Base-by-base conservation (phyloP, 2,329 filamentous ascomycete species). In the Sarocladium kiliense region DNA sequence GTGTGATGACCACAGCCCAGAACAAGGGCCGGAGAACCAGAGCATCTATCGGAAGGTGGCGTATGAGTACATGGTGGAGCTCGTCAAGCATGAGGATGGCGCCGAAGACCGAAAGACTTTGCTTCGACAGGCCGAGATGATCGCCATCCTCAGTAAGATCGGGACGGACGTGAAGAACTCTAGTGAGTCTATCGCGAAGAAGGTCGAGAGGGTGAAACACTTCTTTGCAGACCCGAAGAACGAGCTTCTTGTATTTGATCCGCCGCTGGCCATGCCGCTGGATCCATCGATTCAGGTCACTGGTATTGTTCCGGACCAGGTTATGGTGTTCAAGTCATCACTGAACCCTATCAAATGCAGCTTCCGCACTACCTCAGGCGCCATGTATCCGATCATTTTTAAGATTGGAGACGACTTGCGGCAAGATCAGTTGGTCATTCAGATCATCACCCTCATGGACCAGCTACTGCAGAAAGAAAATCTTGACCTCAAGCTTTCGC, bases 401-500 rank as follows among this genome's bases (percentile, higher is more conserved):
- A 99, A 99, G 71, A 91, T 91, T 1, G 94, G 94, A 34, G 94
- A 99, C 67, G 94, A 99, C 67, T 78, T 99, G 53, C 88, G 94
- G 14, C 94, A 99, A 71, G 94, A 99, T 66, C 94, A 99, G 67
- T 82, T 99, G 2, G 93, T 99, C 34, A 95, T 99, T 55, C 94
- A 85, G 65, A 97, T 97, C 65, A 97, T 99, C 68, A 96, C 91
- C 0, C 80, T 99, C 16, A 99, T 99, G 94, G 94, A 99, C 65
- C 89, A 93, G 57, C 82, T 99, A 1, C 80, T 99, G 3, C 89
- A 90, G 57, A 97, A 97, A 66, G 94, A 99, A 67, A 97, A 99
- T 58, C 78, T 99, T 10, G 94, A 99, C 66, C 80, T 99, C 44
- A 97, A 95, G 66, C 79, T 99, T 1, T 93, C 93, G 0, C 94